Percentiles rank a stretch among this genome's conserved stretches.
Conservation (phyloP, 805 yeast species). For the Wickerhamiella nectarea region DNA sequence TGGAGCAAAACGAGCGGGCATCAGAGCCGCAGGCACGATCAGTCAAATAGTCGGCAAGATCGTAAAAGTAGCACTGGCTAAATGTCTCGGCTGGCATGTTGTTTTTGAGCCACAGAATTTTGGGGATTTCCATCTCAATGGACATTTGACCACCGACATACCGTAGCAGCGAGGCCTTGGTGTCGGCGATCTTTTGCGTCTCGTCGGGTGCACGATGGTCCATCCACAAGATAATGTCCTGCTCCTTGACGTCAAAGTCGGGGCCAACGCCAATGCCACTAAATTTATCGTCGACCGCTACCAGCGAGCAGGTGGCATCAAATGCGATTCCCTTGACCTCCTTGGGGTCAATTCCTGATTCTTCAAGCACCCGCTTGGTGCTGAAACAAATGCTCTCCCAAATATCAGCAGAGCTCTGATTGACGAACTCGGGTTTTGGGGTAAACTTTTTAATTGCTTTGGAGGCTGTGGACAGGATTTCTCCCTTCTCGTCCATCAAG, state of each 20-base stretch:
- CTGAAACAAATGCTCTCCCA: slow-evolving; percentile 78
- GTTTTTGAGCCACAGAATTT: slow-evolving; percentile 89
- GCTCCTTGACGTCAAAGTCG: slow-evolving; percentile 54
- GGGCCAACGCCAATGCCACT: slow-evolving; percentile 86
- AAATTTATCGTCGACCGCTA: slow-evolving; percentile 58
- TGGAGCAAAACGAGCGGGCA: slow-evolving; percentile 77
- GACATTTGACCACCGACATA: slow-evolving; percentile 98
- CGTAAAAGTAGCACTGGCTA: slow-evolving; percentile 63
- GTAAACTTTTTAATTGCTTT: slow-evolving; percentile 54
- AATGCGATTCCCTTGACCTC: slow-evolving; percentile 80
- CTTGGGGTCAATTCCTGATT: slow-evolving; percentile 55
- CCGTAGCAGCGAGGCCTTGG: slow-evolving; percentile 64
- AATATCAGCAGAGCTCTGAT: slow-evolving; percentile 77
- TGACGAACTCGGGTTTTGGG: slow-evolving; percentile 39
- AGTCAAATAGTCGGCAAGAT: slow-evolving; percentile 81
- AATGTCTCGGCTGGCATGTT: slow-evolving; percentile 55
- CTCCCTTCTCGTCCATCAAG: slow-evolving; percentile 69
- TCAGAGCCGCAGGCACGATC: slow-evolving; percentile 82
- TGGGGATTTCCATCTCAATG: slow-evolving; percentile 95
- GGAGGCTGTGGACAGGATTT: slow-evolving; percentile 58
- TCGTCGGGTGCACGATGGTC: slow-evolving; percentile 87
- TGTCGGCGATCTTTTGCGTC: slow-evolving; percentile 66
- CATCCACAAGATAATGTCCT: slow-evolving; percentile 93
- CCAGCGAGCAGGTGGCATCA: slow-evolving; percentile 94
- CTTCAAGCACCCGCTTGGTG: slow-evolving; percentile 59